Percentiles rank a stretch among this genome's conserved stretches.
Conservation (phyloP, 2,329 filamentous ascomycete genomes). For the Emergomyces africanus region DNA sequence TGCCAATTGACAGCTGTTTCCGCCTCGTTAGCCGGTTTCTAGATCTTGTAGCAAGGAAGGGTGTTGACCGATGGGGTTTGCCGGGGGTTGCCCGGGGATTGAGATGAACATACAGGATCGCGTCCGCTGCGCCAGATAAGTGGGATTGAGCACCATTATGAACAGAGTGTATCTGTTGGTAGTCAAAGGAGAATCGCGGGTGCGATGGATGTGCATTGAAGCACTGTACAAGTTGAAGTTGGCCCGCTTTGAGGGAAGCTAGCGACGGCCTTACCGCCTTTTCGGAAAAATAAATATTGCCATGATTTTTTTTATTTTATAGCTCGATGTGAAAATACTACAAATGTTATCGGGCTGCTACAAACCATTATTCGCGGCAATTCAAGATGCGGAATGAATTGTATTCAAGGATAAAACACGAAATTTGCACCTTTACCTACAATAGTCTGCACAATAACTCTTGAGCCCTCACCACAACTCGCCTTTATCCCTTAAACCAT, state of each 20-base stretch:
- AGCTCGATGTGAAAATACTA: background rate
- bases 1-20: slow-evolving; percentile 68
- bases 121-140: slow-evolving; percentile 74
- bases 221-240: background rate
- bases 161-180: background rate
- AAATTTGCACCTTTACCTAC: background rate
- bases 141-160: slow-evolving; percentile 80
- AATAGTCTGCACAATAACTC: background rate
- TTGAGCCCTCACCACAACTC: background rate
- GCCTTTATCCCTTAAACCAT: background rate
- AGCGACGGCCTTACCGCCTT: background rate
- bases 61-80: background rate
- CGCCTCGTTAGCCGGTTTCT: slow-evolving; percentile 9
- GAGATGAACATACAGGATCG: slow-evolving; percentile 52
- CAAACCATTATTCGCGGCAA: background rate
- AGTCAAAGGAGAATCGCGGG: background rate
- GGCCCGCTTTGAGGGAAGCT: background rate
- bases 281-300: background rate
- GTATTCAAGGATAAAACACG: background rate
- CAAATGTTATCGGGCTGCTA: too few species aligned
- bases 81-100: background rate
- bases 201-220: background rate
- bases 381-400: background rate
- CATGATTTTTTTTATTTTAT: background rate
- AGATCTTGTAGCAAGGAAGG: background rate